These are phyloP conservation scores for Mediolabrus comicus DNA, from an alignment of 108 stramenopile species.

Conservation along the genomic window DNA sequence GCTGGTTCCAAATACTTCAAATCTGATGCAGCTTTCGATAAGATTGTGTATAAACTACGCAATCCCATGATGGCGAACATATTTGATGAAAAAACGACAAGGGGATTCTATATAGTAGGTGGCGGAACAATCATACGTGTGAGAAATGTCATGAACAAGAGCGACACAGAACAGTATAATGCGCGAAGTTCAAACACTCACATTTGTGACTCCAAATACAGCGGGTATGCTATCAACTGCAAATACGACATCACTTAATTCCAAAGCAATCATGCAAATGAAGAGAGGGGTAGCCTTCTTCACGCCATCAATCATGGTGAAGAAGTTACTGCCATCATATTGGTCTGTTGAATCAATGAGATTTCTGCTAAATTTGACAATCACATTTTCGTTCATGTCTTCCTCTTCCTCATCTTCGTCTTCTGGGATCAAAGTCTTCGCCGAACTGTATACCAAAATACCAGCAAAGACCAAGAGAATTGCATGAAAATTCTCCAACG, in stretches of 20 bases:
- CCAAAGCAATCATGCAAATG: slow-evolving; percentile 92
- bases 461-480: slow-evolving; percentile 88
- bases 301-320: slow-evolving; percentile 78
- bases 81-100: slow-evolving; percentile 93
- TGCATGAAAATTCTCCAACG: slow-evolving; percentile 81
- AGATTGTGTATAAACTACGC: slow-evolving; percentile 89
- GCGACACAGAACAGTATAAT: background rate
- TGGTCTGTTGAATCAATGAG: slow-evolving; percentile 66
- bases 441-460: slow-evolving; percentile 78
- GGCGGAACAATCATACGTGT: background rate
- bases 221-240: slow-evolving; percentile 96
- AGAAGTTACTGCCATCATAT: slow-evolving; percentile 90
- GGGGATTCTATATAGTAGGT: slow-evolving; percentile 89
- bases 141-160: background rate
- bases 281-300: slow-evolving; percentile 90
- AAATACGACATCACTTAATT: slow-evolving; percentile 95
- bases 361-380: slow-evolving; percentile 66
- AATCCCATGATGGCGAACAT: slow-evolving; percentile 97
- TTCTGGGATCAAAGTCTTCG: slow-evolving; percentile 66
- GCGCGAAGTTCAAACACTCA: slow-evolving; percentile 35
- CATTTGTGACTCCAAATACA: slow-evolving; percentile 92
- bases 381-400: slow-evolving; percentile 73
- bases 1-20: slow-evolving; percentile 92
- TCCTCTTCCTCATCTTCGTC: slow-evolving; percentile 82
- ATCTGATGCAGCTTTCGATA: slow-evolving; percentile 90